phyloP scores from a whole-genome alignment of 371 early-diverging fungal species.

The Mortierella sp. region DNA sequence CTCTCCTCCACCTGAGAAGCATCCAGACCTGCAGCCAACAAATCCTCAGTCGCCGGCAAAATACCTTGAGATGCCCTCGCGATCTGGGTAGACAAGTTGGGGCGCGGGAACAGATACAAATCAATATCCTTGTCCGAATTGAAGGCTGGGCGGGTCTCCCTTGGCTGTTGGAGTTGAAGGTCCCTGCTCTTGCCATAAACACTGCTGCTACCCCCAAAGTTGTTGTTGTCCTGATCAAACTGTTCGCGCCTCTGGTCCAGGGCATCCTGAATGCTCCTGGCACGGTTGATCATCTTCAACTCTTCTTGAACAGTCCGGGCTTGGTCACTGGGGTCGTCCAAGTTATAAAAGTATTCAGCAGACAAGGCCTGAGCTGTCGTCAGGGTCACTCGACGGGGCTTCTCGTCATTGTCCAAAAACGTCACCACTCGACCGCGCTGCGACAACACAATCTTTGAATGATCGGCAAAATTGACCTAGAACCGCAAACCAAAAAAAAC shows the following conservation, averaged over 20 bases:
- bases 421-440: slow-evolving; percentile 39
- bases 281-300: slow-evolving; percentile 17
- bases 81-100: slow-evolving; percentile 4
- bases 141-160: slow-evolving; percentile 17
- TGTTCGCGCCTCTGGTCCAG: neutral
- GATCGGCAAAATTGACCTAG: slow-evolving; percentile 56
- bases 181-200: neutral
- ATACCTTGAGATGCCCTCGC: slow-evolving; percentile 3
- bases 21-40: neutral
- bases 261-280: neutral
- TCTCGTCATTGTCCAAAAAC: slow-evolving; percentile 32
- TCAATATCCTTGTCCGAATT: slow-evolving; percentile 19
- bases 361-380: slow-evolving; percentile 37
- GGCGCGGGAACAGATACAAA: slow-evolving; percentile 28
- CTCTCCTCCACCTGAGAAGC: neutral
- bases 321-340: slow-evolving; percentile 25
- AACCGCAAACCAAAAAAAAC: neutral
- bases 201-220: neutral
- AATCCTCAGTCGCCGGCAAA: too few species aligned
- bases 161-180: neutral
- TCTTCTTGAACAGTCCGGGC: slow-evolving; percentile 15
- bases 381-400: slow-evolving; percentile 38
- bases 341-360: slow-evolving; percentile 42
- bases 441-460: slow-evolving; percentile 44
- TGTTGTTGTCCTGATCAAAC: neutral